Conservation (phyloP, 352 stramenopile species). For the Thraustotheca clavata region DNA sequence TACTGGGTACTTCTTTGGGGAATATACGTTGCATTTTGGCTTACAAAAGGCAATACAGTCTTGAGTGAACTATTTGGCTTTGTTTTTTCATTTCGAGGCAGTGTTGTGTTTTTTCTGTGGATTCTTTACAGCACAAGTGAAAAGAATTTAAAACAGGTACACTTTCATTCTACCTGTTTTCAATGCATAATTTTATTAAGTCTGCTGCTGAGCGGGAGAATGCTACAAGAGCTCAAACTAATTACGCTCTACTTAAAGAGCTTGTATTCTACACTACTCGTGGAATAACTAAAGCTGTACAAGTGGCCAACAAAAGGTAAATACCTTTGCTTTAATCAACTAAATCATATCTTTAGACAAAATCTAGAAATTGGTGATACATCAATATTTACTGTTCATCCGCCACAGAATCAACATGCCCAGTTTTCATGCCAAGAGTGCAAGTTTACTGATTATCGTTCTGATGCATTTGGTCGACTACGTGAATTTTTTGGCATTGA, state of each 20-base stretch:
- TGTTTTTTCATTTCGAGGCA: constrained; percentile 60
- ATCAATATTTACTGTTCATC: constrained; percentile 38
- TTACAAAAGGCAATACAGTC: constrained; percentile 29
- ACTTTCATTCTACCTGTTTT: background rate
- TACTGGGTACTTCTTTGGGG: constrained; percentile 63
- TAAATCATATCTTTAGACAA: constrained; percentile 22
- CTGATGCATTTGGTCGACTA: constrained; percentile 41
- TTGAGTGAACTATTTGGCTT: constrained; percentile 55
- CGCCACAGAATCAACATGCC: constrained; percentile 23
- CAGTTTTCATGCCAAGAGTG: constrained; percentile 37
- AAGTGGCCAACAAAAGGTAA: constrained; percentile 25
- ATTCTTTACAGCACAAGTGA: constrained; percentile 43
- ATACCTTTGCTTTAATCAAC: background rate
- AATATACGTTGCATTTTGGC: constrained; percentile 56
- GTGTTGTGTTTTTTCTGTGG: constrained; percentile 61
- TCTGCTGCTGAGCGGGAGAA: constrained; percentile 44
- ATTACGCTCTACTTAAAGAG: constrained; percentile 62
- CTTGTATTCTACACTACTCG: constrained; percentile 71
- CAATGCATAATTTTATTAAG: background rate
- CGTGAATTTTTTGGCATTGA: constrained; percentile 47
- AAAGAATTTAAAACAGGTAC: constrained; percentile 1
- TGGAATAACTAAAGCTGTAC: constrained; percentile 53
- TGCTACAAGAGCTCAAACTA: constrained; percentile 63
- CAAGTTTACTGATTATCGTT: constrained; percentile 56
- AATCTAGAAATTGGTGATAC: constrained; percentile 10